Evolutionary conservation across 2,329 filamentous ascomycete genomes (phyloP).

Genomic region (Amylocarpus encephaloides): DNA sequence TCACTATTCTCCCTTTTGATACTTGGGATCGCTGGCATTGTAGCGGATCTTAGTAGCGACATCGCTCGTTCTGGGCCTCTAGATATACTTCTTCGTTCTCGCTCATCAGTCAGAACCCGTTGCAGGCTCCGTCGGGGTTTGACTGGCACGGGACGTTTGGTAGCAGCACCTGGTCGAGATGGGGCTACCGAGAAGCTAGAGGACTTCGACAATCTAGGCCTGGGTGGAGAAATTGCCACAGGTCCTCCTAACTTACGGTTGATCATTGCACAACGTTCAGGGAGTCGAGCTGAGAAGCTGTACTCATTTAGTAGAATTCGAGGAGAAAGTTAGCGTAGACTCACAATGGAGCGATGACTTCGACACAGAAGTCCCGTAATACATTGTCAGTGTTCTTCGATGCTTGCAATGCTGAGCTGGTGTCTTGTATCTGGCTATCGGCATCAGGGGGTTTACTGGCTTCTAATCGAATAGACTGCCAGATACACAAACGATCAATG

Average conservation of each 20-base stretch:
- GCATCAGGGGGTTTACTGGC: constrained; percentile 37
- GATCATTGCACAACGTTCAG: constrained; percentile 61
- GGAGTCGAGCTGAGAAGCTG: constrained; percentile 70
- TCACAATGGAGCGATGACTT: constrained; percentile 75
- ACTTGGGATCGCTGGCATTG: constrained; percentile 51
- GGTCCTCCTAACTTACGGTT: constrained; percentile 74
- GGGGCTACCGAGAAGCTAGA: constrained; percentile 36
- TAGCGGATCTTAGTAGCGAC: constrained; percentile 62
- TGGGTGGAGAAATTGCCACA: constrained; percentile 50
- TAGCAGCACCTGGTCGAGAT: constrained; percentile 45
- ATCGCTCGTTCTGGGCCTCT: constrained; percentile 52
- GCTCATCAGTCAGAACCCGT: constrained; percentile 56
- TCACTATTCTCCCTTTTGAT: constrained; percentile 68
- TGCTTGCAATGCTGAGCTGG: constrained; percentile 9
- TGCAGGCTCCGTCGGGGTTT: constrained; percentile 49
- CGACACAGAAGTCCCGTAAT: constrained; percentile 69
- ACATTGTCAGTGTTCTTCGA: constrained; percentile 44
- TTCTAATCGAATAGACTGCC: constrained; percentile 68
- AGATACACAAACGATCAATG: constrained; percentile 74
- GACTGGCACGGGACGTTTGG: constrained; percentile 40
- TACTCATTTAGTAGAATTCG: constrained; percentile 29
- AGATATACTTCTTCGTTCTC: constrained; percentile 46
- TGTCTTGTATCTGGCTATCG: constrained; percentile 30
- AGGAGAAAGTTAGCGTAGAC: constrained; percentile 26
- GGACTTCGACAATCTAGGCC: constrained; percentile 42